Evolutionary conservation across 305 asterid species (phyloP), one percentile per base, ranked within the genome.

Genomic region (Solanum chacoense): DNA sequence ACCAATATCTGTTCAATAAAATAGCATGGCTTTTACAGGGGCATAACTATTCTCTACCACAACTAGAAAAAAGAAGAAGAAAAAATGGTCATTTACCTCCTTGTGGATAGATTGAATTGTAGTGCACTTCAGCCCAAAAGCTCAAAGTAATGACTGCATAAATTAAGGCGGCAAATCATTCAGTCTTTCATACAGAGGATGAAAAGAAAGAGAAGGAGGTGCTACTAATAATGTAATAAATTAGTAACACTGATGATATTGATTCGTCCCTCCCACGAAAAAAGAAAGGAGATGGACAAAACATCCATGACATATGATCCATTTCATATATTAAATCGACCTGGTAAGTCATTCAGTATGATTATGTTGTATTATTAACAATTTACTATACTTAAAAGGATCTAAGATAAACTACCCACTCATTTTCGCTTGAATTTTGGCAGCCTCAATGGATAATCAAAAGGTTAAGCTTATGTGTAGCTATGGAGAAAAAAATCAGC

Each of bases 101-200:
- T 29, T 88, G 89, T 55, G 99, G 99, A 90, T 97, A 97, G 85
- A 97, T 95, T 55, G 99, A 97, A 89, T 97, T 97, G 59, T 97
- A 97, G 89, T 97, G 99, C 87, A 97, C 99, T 91, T 96, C 98
- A 2, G 99, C 98, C 99, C 99, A 96, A 91, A 94, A 97, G 95
- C 99, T 97, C 96, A 97, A 94, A 93, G 93, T 94, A 92, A 96
- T 94, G 84, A 90, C 98, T 97, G 98, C 97, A 92, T 28, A 55
- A 83, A 91, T 89, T 72, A 87, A 63, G 84, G n/a, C 16, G 24
- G 14, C 26, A 36, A 16, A 75, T 85, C 20, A 76, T 29, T 34
- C 20, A 5, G 20, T 50, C 72, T 18, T 50, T 85, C 42, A 9
- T 18, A 37, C 36, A 35, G 29, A 59, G 65, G 7, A 31, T 35